These are phyloP conservation scores for Geotrichum europaeum DNA, from an alignment of 1,139 yeast genomes.

Conservation along the genomic window DNA sequence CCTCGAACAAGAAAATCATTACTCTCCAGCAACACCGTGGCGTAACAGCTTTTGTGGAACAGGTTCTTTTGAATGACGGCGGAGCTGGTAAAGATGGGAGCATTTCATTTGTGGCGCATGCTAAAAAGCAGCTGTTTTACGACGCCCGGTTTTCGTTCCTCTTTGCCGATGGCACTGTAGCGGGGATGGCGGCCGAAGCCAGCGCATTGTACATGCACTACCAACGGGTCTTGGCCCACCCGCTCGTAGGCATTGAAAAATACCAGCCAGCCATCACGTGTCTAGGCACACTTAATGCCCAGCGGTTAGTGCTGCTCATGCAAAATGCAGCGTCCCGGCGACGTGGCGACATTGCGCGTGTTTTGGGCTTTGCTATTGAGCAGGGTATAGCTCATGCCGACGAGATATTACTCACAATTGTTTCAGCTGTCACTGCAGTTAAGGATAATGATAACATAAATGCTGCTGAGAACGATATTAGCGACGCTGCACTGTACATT, in stretches of 20 bases:
- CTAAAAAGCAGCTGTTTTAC: neutral
- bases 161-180: neutral
- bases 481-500: neutral
- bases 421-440: neutral
- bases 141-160: neutral
- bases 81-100: neutral
- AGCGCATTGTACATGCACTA: neutral
- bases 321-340: slow-evolving; percentile 24
- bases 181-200: neutral
- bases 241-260: neutral
- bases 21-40: neutral
- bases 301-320: slow-evolving; percentile 25
- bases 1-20: neutral
- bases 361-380: slow-evolving; percentile 30
- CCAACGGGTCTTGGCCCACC: neutral
- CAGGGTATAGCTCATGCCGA: slow-evolving; percentile 15
- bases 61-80: neutral
- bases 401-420: neutral
- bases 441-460: neutral
- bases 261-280: slow-evolving; percentile 7
- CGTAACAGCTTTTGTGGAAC: slow-evolving; percentile 6
- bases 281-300: slow-evolving; percentile 18
- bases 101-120: neutral
- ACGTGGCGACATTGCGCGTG: slow-evolving; percentile 31
- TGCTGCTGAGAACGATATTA: neutral